Evolutionary conservation across 2,329 filamentous ascomycete genomes (phyloP), one percentile per base, ranked within the genome.

Genomic region (Ceratocystis eucalypticola): DNA sequence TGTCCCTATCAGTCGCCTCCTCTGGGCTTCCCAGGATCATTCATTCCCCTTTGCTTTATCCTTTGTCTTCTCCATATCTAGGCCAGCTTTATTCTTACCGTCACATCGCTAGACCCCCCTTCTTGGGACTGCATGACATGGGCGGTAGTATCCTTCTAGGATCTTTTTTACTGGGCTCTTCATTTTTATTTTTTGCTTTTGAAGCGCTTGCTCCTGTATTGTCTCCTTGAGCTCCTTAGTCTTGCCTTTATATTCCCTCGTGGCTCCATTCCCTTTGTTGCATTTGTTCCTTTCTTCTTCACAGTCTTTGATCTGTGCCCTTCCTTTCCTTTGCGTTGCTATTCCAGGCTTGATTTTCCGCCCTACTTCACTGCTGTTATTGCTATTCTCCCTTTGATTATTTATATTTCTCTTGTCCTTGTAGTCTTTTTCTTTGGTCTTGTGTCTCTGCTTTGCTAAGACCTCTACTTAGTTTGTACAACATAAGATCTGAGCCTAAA

Each of bases 221-320:
- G 48, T 61, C 30, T 37, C 20, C 53, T 8, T 53, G 41, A 30
- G 62, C 7, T 50, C n/a, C 44, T 44, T 6, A 48, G 17, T 22
- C 8, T 30, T 28, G n/a, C 17, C 33, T 55, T 59, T 44, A 20
- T 25, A 45, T 55, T 66, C 37, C 50, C 41, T 48, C 57, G 37
- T 41, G 37, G 37, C 15, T 41, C 37, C 37, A 41, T 41, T 30
- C 48, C 50, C 22, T 66, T 12, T 46, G 17, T 46, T 5, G 17
- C 22, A 62, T 53, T 25, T 15, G 30, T 59, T 50, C 41, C 44
- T 57, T 64, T 61, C 33, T 62, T 41, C 25, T 59, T 61, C 45
- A 61, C 63, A 30, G 65, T 62, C 64, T 68, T 63, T 63, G 46
- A 41, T 62, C 44, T 68, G 53, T 45, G 65, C 50, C 44, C 68